A percentile compares a stretch with the other conserved stretches of the same genome.
Evolutionary conservation across 75 land plant species (phyloP).

Genomic region (Cunninghamia lanceolata): DNA sequence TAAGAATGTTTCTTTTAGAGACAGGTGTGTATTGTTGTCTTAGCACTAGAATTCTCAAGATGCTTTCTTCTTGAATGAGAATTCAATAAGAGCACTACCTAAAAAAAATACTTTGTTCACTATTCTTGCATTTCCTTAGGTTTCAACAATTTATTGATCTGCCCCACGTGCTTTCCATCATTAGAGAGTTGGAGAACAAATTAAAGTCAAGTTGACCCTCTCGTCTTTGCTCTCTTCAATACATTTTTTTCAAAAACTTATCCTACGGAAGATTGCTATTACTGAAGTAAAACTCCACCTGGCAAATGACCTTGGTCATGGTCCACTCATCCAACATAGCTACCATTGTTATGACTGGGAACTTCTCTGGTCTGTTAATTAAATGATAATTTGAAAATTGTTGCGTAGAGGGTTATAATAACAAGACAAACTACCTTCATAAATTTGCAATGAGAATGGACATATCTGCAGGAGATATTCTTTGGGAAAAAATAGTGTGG

Average conservation of each 20-base stretch:
- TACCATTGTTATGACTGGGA: slow-evolving; percentile 15
- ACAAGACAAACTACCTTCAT: not conserved
- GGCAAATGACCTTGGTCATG: slow-evolving; percentile 63
- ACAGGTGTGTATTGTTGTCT: no score
- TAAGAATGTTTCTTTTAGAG: no score
- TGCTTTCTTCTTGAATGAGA: slow-evolving; percentile 77
- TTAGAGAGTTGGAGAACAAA: slow-evolving; percentile 84
- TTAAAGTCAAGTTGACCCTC: slow-evolving; percentile 77
- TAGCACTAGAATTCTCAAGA: no score
- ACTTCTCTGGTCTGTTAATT: slow-evolving; percentile 1
- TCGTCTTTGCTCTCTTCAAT: slow-evolving; percentile 80
- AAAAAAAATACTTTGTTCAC: slow-evolving; percentile 56
- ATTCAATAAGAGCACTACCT: slow-evolving; percentile 89
- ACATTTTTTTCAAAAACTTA: slow-evolving; percentile 50
- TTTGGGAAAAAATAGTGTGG: not conserved
- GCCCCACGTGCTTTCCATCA: slow-evolving; percentile 92
- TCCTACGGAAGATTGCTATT: slow-evolving; percentile 95
- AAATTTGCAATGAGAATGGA: not conserved
- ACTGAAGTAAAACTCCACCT: slow-evolving; percentile 98
- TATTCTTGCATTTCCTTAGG: slow-evolving; percentile 79
- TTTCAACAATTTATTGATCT: slow-evolving; percentile 40
- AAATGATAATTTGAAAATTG: not conserved
- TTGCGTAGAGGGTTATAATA: not conserved
- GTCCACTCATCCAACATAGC: slow-evolving; percentile 55
- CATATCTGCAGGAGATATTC: not conserved